Base-by-base conservation (phyloP, 1,139 yeast species). In the Arxiozyma slooffiae region DNA sequence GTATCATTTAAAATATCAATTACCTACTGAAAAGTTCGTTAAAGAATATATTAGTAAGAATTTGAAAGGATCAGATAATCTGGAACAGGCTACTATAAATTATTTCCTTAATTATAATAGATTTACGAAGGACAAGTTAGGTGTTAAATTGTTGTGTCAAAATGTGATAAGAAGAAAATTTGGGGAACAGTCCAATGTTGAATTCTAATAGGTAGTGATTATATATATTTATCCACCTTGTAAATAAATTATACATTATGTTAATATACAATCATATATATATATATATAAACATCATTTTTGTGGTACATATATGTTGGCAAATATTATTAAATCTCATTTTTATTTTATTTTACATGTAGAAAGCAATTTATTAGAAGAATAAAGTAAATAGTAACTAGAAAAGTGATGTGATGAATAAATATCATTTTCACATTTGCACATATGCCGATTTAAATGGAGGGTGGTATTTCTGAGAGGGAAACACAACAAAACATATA, bases 11-110 rank as follows among this genome's bases (percentile, higher is more conserved):
- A 59, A 75, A 78, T 85, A 79, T 75, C 96, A 95, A 38, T 75
- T 92, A 57, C 97, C 97, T 48, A 72, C 78, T 16, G 85, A 82
- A 67, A 57, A 63, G 48, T 82, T 80, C 53, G 74, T 71, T n/a
- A 61, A 57, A 42, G 61, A 60, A 20, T 55, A 62, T 24, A 55
- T 73, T 26, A 57, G 62, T 1, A 69, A 69, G 17, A 58, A 63
- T 80, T 23, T 38, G 26, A 30, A 49, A 6, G 86, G 80, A 60
- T 81, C 79, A 36, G 73, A 82, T 17, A 76, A 78, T 58, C 75
- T 34, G 20, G 80, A 79, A 48, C 64, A 70, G 46, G 95, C 86
- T 60, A 82, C 83, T 7, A 55, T 80, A 53, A 76, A 76, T 55
- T 80, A 81, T 66, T 88, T 88, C 67, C 69, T 73, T 47, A 68